Conservation (phyloP, 2,329 filamentous ascomycete species). For the Hirsutella minnesotensis region DNA sequence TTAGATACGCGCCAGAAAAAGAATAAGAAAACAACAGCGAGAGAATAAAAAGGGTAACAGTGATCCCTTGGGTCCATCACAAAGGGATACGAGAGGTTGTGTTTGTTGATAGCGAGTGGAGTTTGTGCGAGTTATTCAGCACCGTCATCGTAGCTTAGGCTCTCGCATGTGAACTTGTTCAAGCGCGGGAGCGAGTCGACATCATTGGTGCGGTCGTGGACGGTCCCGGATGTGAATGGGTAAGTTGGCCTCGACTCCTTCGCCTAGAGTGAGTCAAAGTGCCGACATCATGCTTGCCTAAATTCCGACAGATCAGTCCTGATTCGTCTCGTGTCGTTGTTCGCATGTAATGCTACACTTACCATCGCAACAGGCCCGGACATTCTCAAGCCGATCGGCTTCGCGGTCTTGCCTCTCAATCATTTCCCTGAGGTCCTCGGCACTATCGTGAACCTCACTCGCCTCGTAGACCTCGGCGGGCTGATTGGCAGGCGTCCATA, state of each 20-base stretch:
- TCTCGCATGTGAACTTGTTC: background rate
- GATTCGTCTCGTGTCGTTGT: background rate
- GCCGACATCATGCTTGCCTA: constrained; percentile 65
- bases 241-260: constrained; percentile 28
- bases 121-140: background rate
- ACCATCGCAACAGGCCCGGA: constrained; percentile 96
- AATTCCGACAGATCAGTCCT: constrained; percentile 11
- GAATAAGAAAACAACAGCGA: background rate
- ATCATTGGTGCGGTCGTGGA: constrained; percentile 23
- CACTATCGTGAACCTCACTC: constrained; percentile 59
- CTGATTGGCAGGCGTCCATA: constrained; percentile 33
- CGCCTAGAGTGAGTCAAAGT: constrained; percentile 38
- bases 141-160: background rate
- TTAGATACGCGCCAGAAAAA: constrained; percentile 7
- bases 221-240: constrained; percentile 23
- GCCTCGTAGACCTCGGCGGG: constrained; percentile 45
- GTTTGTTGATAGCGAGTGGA: background rate
- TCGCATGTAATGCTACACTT: constrained; percentile 27
- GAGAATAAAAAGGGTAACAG: too few species aligned
- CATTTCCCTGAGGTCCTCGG: constrained; percentile 70
- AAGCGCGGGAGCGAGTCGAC: constrained; percentile 24
- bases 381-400: constrained; percentile 78
- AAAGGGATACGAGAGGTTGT: background rate
- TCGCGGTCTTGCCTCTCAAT: constrained; percentile 71
- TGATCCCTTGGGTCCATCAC: background rate